These are phyloP conservation scores for Neopestalotiopsis rosae DNA, from an alignment of 2,329 filamentous ascomycete genomes.

Conservation along the genomic window DNA sequence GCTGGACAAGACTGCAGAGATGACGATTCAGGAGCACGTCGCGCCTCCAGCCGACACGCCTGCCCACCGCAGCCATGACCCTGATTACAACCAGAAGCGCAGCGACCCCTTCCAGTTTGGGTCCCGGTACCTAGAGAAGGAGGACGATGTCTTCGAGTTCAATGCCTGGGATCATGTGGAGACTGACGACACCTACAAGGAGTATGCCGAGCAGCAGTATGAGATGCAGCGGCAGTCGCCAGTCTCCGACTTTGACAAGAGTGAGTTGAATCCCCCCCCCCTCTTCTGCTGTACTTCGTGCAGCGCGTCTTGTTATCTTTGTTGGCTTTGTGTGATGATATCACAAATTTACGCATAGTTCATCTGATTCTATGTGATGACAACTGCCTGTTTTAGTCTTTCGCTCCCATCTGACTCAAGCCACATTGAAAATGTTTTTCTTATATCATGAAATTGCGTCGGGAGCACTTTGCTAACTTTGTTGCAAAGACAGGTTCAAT, in stretches of 20 bases:
- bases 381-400: slow-evolving; percentile 65
- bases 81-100: slow-evolving; percentile 78
- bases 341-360: slow-evolving; percentile 66
- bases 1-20: slow-evolving; percentile 30
- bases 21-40: slow-evolving; percentile 31
- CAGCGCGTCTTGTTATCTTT: neutral
- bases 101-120: slow-evolving; percentile 96
- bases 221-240: slow-evolving; percentile 83
- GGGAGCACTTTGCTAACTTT: slow-evolving; percentile 20
- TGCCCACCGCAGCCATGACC: slow-evolving; percentile 73
- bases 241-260: slow-evolving; percentile 91
- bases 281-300: no score
- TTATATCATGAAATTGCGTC: slow-evolving; percentile 19
- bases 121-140: slow-evolving; percentile 80
- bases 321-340: slow-evolving; percentile 57
- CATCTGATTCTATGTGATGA: slow-evolving; percentile 72
- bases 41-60: slow-evolving; percentile 41
- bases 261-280: slow-evolving; percentile 50
- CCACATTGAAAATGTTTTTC: slow-evolving; percentile 24
- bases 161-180: slow-evolving; percentile 99
- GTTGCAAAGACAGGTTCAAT: slow-evolving; percentile 78
- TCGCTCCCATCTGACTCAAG: slow-evolving; percentile 75
- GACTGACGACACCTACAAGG: slow-evolving; percentile 85
- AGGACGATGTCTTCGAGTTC: slow-evolving; percentile 93
- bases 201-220: slow-evolving; percentile 85